These are phyloP conservation scores for Breviolum minutum DNA, from an alignment of 73 alveolate species.

Conservation along the genomic window DNA sequence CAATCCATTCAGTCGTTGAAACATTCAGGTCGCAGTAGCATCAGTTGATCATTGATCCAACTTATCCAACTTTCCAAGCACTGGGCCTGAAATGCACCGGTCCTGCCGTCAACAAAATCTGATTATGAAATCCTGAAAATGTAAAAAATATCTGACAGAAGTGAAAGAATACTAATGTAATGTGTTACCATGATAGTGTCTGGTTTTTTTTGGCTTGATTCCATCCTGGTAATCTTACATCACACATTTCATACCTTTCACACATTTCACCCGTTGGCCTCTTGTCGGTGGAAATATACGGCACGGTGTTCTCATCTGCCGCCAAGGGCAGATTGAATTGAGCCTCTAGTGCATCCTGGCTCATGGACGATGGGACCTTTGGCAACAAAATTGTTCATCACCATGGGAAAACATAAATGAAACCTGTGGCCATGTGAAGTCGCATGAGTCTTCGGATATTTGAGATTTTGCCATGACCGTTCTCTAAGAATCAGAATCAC, in stretches of 20 bases:
- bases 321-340: slow-evolving; percentile 85
- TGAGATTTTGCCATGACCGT: too few species aligned
- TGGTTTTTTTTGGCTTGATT: background rate
- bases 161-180: too few species aligned
- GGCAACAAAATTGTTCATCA: background rate
- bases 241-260: background rate
- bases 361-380: too few species aligned
- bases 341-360: slow-evolving; percentile 58
- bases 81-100: too few species aligned
- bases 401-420: background rate
- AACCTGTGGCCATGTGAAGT: too few species aligned
- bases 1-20: background rate
- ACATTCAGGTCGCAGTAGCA: too few species aligned
- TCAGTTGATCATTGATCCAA: too few species aligned
- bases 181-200: background rate
- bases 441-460: background rate
- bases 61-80: too few species aligned
- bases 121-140: too few species aligned
- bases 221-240: background rate
- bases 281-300: slow-evolving; percentile 61
- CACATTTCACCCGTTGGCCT: background rate
- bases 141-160: too few species aligned
- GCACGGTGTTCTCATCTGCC: slow-evolving; percentile 90
- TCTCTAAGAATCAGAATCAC: too few species aligned
- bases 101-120: too few species aligned